Conservation (phyloP, 805 yeast species). For the Candida coquimbonensis region DNA sequence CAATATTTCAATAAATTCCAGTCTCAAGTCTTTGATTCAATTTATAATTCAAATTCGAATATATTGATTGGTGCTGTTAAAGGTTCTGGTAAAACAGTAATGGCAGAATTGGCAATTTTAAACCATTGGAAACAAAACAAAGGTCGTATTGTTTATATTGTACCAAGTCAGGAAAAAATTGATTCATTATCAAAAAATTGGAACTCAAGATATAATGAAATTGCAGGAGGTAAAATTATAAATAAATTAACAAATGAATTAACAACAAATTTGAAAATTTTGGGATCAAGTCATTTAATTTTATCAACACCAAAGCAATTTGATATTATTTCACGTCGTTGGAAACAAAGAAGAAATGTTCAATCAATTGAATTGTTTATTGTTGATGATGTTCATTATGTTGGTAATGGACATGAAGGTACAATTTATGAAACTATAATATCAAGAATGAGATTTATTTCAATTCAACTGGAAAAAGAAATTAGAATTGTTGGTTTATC, state of each 20-base stretch:
- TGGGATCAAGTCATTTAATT: conserved; percentile 59
- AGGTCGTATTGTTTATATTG: conserved; percentile 69
- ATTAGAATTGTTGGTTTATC: conserved; percentile 65
- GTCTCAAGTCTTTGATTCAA: conserved; percentile 56
- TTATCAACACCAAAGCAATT: conserved; percentile 77
- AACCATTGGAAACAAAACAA: conserved; percentile 63
- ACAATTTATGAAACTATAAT: conserved; percentile 61
- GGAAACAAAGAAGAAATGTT: conserved; percentile 73
- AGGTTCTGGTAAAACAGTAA: conserved; percentile 66
- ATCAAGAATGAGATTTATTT: conserved; percentile 65
- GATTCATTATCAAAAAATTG: conserved; percentile 44
- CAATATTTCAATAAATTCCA: conserved; percentile 63
- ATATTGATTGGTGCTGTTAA: conserved; percentile 65
- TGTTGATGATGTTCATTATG: conserved; percentile 63
- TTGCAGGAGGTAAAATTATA: conserved; percentile 55
- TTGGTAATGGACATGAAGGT: conserved; percentile 55
- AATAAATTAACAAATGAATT: conserved; percentile 48
- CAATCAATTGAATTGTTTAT: conserved; percentile 63
- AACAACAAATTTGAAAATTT: conserved; percentile 42
- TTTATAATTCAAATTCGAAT: conserved; percentile 53
- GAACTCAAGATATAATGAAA: conserved; percentile 38
- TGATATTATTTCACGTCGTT: conserved; percentile 64
- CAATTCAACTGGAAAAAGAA: conserved; percentile 51
- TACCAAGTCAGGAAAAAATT: conserved; percentile 52
- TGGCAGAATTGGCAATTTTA: conserved; percentile 69